These are phyloP conservation scores for Penstemon barbatus DNA, from an alignment of 257 asterid genomes.

Conservation along the genomic window DNA sequence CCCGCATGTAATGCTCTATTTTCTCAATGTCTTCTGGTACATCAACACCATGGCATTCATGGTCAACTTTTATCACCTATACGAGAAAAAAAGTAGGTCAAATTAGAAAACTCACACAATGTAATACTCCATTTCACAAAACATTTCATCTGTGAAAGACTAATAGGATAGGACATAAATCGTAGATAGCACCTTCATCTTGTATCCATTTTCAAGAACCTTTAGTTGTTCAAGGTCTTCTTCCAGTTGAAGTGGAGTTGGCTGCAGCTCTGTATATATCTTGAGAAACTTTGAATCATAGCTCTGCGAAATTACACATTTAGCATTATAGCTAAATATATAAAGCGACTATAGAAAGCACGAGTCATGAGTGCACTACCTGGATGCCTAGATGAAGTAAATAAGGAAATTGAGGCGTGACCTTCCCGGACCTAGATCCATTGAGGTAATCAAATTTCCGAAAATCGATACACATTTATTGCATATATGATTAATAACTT, in stretches of 20 bases:
- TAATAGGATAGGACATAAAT: constrained; percentile 11
- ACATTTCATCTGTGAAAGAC: background rate
- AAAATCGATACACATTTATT: background rate
- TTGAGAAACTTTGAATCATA: constrained; percentile 77
- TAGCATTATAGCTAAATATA: constrained; percentile 9
- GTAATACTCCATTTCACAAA: background rate
- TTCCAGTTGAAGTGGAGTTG: constrained; percentile 88
- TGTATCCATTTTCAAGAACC: constrained; percentile 94
- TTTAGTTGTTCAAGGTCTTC: constrained; percentile 96
- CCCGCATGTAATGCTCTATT: constrained; percentile 59
- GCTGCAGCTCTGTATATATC: constrained; percentile 64
- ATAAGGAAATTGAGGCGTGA: constrained; percentile 75
- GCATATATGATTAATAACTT: background rate
- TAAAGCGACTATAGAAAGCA: background rate
- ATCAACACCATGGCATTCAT: constrained; percentile 75
- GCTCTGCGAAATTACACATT: constrained; percentile 51
- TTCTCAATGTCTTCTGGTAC: constrained; percentile 65
- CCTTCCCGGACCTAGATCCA: constrained; percentile 61
- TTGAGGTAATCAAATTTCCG: constrained; percentile 2
- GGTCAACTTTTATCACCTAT: constrained; percentile 76
- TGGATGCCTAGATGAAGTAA: constrained; percentile 91
- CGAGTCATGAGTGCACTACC: constrained; percentile 39
- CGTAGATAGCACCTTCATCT: constrained; percentile 67
- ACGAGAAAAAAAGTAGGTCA: background rate
- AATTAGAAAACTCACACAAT: background rate